Percentiles rank a stretch among this genome's conserved stretches.
Conservation (phyloP, 192 early-diverging fungal species). For the Phlyctochytrium bullatum region DNA sequence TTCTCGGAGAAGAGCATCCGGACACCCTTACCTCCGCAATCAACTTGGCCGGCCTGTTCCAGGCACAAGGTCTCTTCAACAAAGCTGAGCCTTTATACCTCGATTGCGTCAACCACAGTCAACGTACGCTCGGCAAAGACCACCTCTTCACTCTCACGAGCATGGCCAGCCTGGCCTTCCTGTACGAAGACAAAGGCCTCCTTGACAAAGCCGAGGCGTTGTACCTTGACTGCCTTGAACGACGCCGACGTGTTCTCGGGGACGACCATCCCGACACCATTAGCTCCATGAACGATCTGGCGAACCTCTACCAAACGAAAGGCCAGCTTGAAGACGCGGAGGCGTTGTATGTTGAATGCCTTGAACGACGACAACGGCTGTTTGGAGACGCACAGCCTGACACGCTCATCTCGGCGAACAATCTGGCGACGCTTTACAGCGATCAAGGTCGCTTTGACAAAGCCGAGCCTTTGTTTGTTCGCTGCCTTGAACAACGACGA, state of each 20-base stretch:
- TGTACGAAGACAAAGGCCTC: too few species aligned
- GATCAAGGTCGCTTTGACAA: conserved; percentile 2
- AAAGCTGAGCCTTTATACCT: background rate
- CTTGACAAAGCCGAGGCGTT: background rate
- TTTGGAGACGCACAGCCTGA: conserved; percentile 6
- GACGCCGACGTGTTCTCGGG: conserved; percentile 11
- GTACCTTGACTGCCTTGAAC: conserved; percentile 5
- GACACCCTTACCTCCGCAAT: background rate
- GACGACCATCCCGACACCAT: conserved; percentile 23
- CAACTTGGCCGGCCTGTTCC: background rate
- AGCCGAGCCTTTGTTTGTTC: conserved; percentile 19
- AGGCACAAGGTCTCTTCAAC: background rate
- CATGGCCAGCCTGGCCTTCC: background rate
- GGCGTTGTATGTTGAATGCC: conserved; percentile 19
- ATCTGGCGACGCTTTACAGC: background rate
- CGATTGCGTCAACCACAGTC: background rate
- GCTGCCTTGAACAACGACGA: conserved; percentile 7
- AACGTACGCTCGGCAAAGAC: background rate
- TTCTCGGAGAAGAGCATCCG: conserved; percentile 1
- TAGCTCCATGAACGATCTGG: conserved; percentile 2
- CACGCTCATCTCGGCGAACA: conserved; percentile 2
- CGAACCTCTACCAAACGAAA: conserved; percentile 6
- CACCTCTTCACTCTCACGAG: background rate
- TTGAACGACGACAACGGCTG: conserved; percentile 1
- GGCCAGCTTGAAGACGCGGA: conserved; percentile 18